These are phyloP conservation scores for Malassezia japonica DNA, from an alignment of 1,284 basidiomycete genomes.

Conservation along the genomic window DNA sequence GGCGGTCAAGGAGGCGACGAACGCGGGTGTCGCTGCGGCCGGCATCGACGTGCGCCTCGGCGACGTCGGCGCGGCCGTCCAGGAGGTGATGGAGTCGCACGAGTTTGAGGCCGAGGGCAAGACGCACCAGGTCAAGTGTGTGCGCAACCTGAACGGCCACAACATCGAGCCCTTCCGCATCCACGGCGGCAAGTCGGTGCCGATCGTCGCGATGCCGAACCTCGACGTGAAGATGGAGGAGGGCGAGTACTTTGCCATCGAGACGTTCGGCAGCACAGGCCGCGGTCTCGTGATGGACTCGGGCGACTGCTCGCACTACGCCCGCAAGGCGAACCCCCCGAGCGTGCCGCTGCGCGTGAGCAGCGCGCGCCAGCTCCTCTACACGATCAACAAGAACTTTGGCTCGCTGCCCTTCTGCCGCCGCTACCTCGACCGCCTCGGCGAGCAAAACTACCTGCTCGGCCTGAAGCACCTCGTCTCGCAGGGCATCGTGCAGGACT, in stretches of 20 bases:
- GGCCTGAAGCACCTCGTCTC: slow-evolving; percentile 78
- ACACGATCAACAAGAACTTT: slow-evolving; percentile 84
- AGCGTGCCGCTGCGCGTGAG: slow-evolving; percentile 57
- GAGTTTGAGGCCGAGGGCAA: slow-evolving; percentile 86
- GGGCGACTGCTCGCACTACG: slow-evolving; percentile 87
- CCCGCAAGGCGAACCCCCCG: slow-evolving; percentile 58
- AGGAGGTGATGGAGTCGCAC: slow-evolving; percentile 98
- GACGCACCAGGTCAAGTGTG: slow-evolving; percentile 55
- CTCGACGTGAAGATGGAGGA: slow-evolving; percentile 95
- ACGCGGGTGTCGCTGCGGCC: slow-evolving; percentile 66
- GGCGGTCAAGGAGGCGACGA: slow-evolving; percentile 86
- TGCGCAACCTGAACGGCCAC: slow-evolving; percentile 47
- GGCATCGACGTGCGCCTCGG: slow-evolving; percentile 92
- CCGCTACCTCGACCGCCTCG: slow-evolving; percentile 69
- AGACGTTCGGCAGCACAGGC: slow-evolving; percentile 97
- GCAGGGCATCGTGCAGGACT: slow-evolving; percentile 79
- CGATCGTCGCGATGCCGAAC: slow-evolving; percentile 69
- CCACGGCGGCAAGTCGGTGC: slow-evolving; percentile 64
- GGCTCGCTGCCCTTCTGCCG: slow-evolving; percentile 92
- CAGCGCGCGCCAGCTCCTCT: slow-evolving; percentile 74
- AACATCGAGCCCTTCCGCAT: slow-evolving; percentile 44
- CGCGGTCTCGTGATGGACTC: slow-evolving; percentile 75
- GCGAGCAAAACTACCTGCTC: slow-evolving; percentile 89
- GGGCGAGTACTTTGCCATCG: slow-evolving; percentile 97
- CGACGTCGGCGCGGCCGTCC: slow-evolving; percentile 81